A percentile compares a stretch with the other conserved stretches of the same genome.
These are phyloP conservation scores for Xylaria sp. DNA, from an alignment of 2,329 filamentous ascomycete species.

Conservation along the genomic window DNA sequence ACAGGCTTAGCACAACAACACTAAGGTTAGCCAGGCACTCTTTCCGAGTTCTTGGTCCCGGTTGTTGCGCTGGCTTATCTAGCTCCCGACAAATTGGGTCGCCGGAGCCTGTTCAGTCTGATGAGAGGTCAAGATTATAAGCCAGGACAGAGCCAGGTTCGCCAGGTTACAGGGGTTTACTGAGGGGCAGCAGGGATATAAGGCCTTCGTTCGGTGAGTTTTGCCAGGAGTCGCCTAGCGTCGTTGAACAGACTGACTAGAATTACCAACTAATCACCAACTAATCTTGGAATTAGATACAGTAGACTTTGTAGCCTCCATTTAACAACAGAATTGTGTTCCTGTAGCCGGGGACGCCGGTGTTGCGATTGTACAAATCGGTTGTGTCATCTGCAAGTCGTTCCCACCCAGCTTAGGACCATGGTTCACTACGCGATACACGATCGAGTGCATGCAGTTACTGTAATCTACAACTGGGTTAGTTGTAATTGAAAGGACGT, in stretches of 20 bases:
- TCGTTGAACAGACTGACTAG: neutral
- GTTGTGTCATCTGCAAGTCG: neutral
- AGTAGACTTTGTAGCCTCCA: neutral
- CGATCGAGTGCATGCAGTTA: neutral
- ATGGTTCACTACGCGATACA: neutral
- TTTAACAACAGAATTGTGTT: neutral
- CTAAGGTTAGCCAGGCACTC: neutral
- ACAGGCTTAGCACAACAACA: neutral
- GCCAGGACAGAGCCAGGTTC: neutral
- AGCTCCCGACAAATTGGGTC: slow-evolving; percentile 32
- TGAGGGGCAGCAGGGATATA: neutral
- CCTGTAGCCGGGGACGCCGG: slow-evolving; percentile 6
- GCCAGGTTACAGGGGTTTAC: neutral
- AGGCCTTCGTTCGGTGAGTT: slow-evolving; percentile 3
- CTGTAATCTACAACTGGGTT: neutral
- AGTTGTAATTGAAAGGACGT: neutral
- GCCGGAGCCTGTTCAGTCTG: neutral
- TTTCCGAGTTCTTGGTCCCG: neutral
- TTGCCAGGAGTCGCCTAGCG: slow-evolving; percentile 18
- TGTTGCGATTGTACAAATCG: neutral
- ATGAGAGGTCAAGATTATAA: neutral
- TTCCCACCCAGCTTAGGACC: neutral
- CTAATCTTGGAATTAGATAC: too few species aligned
- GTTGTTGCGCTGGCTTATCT: slow-evolving; percentile 1
- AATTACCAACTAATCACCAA: neutral